phyloP scores from a whole-genome alignment of 345 rosid genomes.

The Eucalyptus polybractea region DNA sequence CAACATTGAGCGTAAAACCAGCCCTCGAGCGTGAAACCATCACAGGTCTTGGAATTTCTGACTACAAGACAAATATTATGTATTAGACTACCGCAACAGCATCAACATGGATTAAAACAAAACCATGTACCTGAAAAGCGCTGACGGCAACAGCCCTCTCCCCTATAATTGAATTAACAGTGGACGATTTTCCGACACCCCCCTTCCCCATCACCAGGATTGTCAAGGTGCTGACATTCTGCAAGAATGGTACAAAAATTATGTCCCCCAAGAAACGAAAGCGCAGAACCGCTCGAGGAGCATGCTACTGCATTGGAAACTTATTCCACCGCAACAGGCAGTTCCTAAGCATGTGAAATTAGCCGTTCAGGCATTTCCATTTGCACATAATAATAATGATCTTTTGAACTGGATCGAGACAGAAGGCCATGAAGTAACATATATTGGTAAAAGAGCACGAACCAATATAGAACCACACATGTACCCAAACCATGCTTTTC shows the following conservation, averaged over 20 bases:
- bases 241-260: not conserved
- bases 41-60: constrained; percentile 59
- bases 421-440: not conserved
- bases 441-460: not conserved
- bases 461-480: not conserved
- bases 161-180: constrained; percentile 70
- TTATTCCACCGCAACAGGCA: not conserved
- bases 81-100: not conserved
- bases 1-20: constrained; percentile 65
- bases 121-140: constrained; percentile 51
- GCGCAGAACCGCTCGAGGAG: not conserved
- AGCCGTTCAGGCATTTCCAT: not conserved
- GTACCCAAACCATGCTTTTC: not conserved
- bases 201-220: constrained; percentile 88
- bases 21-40: constrained; percentile 68
- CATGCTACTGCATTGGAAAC: not conserved
- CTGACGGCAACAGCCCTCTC: constrained; percentile 64
- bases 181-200: constrained; percentile 86
- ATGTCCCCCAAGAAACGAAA: not conserved
- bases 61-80: constrained; percentile 7
- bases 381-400: not conserved
- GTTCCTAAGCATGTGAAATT: not conserved
- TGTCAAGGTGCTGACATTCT: constrained; percentile 59
- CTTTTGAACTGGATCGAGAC: not conserved
- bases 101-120: not conserved